Percentiles rank a stretch among this genome's conserved stretches.
phyloP scores from a whole-genome alignment of 768 basidiomycete genomes.

The Trametes punicea region DNA sequence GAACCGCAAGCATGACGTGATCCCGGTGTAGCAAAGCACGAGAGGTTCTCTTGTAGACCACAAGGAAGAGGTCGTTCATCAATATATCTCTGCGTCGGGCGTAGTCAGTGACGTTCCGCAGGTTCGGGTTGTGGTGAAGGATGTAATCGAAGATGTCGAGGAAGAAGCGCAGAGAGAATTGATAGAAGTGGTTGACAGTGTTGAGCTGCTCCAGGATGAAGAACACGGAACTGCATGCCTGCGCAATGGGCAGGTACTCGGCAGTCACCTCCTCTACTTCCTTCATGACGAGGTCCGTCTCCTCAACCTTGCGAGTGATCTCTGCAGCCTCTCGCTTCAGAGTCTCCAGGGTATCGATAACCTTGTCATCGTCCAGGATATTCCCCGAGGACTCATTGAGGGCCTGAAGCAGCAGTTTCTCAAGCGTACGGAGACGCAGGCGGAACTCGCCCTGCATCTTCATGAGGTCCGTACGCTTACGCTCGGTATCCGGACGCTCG shows the following conservation, averaged over 20 bases:
- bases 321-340: constrained; percentile 96
- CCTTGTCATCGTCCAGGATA: constrained; percentile 98
- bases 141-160: constrained; percentile 97
- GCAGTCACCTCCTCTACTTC: constrained; percentile 95
- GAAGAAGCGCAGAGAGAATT: constrained; percentile 98
- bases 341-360: constrained; percentile 93
- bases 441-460: constrained; percentile 99
- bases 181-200: constrained; percentile 95
- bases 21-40: constrained; percentile 88
- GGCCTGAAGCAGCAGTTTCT: constrained; percentile 89
- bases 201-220: constrained; percentile 96
- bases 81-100: constrained; percentile 73
- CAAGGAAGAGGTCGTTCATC: constrained; percentile 83
- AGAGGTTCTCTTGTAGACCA: constrained; percentile 85
- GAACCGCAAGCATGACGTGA: constrained; percentile 85
- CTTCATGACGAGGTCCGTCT: constrained; percentile 92
- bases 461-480: constrained; percentile 93
- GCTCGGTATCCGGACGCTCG: constrained; percentile 94
- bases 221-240: constrained; percentile 94
- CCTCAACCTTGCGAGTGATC: constrained; percentile 92
- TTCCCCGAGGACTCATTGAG: constrained; percentile 96
- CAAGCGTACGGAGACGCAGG: constrained; percentile 85
- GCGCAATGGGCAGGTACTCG: constrained; percentile 91
- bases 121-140: constrained; percentile 87
- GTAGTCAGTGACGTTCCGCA: constrained; percentile 75